phyloP scores from a whole-genome alignment of 1,284 basidiomycete genomes.

The Cutaneotrichosporon cutaneum region DNA sequence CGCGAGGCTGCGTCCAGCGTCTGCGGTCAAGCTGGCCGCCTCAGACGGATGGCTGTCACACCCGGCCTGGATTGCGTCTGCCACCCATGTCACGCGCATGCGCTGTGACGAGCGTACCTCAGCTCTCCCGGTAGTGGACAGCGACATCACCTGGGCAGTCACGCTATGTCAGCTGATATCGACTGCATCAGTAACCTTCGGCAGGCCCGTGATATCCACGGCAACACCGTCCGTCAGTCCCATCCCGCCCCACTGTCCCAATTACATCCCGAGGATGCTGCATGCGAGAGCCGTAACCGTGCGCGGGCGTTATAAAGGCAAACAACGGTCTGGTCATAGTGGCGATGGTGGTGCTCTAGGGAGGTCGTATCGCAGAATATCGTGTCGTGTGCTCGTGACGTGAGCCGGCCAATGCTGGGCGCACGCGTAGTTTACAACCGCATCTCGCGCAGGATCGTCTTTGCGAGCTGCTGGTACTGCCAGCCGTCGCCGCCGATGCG shows the following conservation, averaged over 20 bases:
- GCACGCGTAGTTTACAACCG: constrained; percentile 63
- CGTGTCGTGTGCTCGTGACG: constrained; percentile 5
- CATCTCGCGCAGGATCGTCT: constrained; percentile 86
- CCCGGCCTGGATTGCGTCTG: too few relatives aligned
- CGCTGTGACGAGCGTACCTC: too few relatives aligned
- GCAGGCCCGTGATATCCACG: too few relatives aligned
- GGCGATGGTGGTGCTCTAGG: neutral
- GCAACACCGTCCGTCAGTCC: too few relatives aligned
- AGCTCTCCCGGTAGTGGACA: too few relatives aligned
- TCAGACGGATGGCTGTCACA: too few relatives aligned
- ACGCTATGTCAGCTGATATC: too few relatives aligned
- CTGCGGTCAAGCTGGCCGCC: too few relatives aligned
- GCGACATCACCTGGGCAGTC: too few relatives aligned
- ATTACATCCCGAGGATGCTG: constrained; percentile 9
- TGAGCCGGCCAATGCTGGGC: constrained; percentile 7
- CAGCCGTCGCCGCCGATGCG: constrained; percentile 88
- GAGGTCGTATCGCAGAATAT: constrained; percentile 4
- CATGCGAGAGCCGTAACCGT: constrained; percentile 5
- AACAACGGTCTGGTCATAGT: constrained; percentile 6
- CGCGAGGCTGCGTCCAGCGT: too few relatives aligned
- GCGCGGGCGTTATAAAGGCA: constrained; percentile 9
- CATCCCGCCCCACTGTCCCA: neutral
- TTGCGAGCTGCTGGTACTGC: constrained; percentile 97
- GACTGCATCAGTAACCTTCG: too few relatives aligned
- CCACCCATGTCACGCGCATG: too few relatives aligned